Conservation (phyloP, 2,329 filamentous ascomycete genomes). For the Triangularia verruculosa region DNA sequence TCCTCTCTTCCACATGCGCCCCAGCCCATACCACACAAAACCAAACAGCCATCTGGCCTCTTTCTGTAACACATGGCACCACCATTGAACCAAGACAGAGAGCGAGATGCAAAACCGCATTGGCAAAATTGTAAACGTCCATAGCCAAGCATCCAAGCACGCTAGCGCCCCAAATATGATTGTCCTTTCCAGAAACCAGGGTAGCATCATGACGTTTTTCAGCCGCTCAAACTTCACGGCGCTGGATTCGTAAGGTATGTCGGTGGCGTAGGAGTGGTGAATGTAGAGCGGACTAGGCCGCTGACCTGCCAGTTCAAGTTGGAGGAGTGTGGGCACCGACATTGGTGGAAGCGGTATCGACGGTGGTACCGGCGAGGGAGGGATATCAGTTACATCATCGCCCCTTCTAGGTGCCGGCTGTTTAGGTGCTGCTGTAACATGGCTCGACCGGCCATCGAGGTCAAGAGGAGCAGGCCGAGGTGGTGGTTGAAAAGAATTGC, state of each 20-base stretch:
- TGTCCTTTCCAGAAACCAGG: constrained; percentile 76
- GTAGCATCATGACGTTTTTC: constrained; percentile 81
- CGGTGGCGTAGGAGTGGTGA: constrained; percentile 53
- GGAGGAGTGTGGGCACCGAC: constrained; percentile 63
- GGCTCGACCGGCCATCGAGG: constrained; percentile 34
- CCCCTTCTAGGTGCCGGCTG: constrained; percentile 15
- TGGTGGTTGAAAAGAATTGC: constrained; percentile 50
- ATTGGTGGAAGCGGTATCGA: constrained; percentile 62
- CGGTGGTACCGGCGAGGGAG: constrained; percentile 50
- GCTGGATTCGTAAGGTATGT: constrained; percentile 83
- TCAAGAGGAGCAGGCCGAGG: constrained; percentile 44
- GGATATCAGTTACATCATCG: constrained; percentile 25
- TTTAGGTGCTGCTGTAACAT: constrained; percentile 27
- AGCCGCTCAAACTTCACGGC: constrained; percentile 89
- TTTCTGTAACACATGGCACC: constrained; percentile 66
- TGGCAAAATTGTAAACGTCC: constrained; percentile 93
- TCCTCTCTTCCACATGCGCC: constrained; percentile 69
- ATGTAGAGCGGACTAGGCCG: constrained; percentile 65
- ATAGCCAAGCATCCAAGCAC: constrained; percentile 93
- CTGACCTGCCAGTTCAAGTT: constrained; percentile 61
- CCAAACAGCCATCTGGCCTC: constrained; percentile 69
- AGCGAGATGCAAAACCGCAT: constrained; percentile 81
- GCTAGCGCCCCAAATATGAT: constrained; percentile 85
- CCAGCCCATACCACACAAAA: constrained; percentile 77
- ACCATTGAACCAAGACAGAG: constrained; percentile 74